phyloP scores from a whole-genome alignment of 1,139 yeast species.

The Geotrichum candidum region DNA sequence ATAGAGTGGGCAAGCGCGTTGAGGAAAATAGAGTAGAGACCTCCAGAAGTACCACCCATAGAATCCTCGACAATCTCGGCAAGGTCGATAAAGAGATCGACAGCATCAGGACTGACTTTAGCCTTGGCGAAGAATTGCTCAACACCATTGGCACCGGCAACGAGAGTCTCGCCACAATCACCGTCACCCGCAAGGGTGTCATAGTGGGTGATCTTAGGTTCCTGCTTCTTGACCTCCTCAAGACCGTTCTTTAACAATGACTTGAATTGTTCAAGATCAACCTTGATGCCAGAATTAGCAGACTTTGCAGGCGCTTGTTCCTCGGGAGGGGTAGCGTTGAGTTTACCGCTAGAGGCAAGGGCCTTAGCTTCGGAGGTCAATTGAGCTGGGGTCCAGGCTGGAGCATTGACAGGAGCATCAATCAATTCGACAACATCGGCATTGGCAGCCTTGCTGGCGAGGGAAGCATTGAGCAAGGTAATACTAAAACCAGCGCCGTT shows the following conservation, averaged over 20 bases:
- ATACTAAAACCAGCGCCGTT: conserved; percentile 89
- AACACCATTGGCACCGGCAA: conserved; percentile 73
- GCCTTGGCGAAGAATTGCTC: conserved; percentile 41
- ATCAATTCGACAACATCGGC: conserved; percentile 42
- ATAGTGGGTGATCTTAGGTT: conserved; percentile 75
- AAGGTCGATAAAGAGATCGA: conserved; percentile 51
- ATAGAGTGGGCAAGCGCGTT: conserved; percentile 58
- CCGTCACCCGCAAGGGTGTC: conserved; percentile 95
- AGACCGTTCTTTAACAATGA: conserved; percentile 47
- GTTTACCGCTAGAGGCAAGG: conserved; percentile 36
- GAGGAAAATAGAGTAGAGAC: conserved; percentile 77
- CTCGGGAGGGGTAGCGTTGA: conserved; percentile 20
- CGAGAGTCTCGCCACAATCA: conserved; percentile 90
- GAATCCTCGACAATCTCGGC: conserved; percentile 78
- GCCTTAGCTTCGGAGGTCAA: conserved; percentile 37
- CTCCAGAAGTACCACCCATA: conserved; percentile 98
- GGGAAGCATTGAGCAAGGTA: conserved; percentile 62
- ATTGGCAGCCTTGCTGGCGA: conserved; percentile 34
- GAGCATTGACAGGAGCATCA: conserved; percentile 68
- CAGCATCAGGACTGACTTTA: conserved; percentile 31
- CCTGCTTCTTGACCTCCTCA: conserved; percentile 46
- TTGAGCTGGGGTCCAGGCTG: conserved; percentile 62
- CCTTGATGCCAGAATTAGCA: conserved; percentile 36
- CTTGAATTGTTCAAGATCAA: conserved; percentile 41
- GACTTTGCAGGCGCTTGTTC: conserved; percentile 18